phyloP scores from a whole-genome alignment of 2,329 filamentous ascomycete genomes.

The Ceratocystis papillata region DNA sequence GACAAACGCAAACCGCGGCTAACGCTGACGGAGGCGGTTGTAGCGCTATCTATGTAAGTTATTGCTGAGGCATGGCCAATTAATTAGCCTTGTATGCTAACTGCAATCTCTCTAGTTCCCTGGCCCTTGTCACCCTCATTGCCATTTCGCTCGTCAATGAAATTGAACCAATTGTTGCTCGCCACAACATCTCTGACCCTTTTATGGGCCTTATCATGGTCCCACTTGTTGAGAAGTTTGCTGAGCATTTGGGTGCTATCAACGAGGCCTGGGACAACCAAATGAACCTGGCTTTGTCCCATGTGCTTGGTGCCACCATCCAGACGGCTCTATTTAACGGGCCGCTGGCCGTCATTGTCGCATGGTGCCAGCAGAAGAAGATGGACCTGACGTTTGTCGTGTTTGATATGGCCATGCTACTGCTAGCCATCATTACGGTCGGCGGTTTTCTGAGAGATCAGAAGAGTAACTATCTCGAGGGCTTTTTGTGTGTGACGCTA shows the following conservation, averaged over 20 bases:
- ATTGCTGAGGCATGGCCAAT: background rate
- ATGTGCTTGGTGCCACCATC: slow-evolving; percentile 76
- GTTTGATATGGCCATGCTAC: slow-evolving; percentile 72
- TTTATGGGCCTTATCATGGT: slow-evolving; percentile 64
- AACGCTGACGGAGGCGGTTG: slow-evolving; percentile 59
- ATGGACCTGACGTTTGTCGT: slow-evolving; percentile 80
- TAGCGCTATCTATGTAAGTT: slow-evolving; percentile 42
- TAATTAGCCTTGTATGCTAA: background rate
- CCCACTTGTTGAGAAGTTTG: slow-evolving; percentile 73
- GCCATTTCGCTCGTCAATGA: slow-evolving; percentile 63
- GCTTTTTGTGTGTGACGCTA: slow-evolving; percentile 62
- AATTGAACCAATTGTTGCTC: slow-evolving; percentile 49
- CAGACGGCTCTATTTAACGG: slow-evolving; percentile 85
- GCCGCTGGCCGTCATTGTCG: slow-evolving; percentile 70
- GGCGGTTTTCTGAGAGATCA: slow-evolving; percentile 79
- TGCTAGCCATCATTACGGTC: slow-evolving; percentile 75
- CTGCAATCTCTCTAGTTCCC: slow-evolving; percentile 37
- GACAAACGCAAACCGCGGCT: slow-evolving; percentile 55
- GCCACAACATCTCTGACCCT: slow-evolving; percentile 39
- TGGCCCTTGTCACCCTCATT: slow-evolving; percentile 61
- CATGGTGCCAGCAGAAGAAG: slow-evolving; percentile 59
- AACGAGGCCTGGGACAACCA: slow-evolving; percentile 76
- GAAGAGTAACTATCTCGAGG: slow-evolving; percentile 85
- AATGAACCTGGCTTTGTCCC: slow-evolving; percentile 76
- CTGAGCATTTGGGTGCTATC: slow-evolving; percentile 72